Base-by-base conservation (phyloP, 2,329 filamentous ascomycete genomes). In the Alternaria arbusti region DNA sequence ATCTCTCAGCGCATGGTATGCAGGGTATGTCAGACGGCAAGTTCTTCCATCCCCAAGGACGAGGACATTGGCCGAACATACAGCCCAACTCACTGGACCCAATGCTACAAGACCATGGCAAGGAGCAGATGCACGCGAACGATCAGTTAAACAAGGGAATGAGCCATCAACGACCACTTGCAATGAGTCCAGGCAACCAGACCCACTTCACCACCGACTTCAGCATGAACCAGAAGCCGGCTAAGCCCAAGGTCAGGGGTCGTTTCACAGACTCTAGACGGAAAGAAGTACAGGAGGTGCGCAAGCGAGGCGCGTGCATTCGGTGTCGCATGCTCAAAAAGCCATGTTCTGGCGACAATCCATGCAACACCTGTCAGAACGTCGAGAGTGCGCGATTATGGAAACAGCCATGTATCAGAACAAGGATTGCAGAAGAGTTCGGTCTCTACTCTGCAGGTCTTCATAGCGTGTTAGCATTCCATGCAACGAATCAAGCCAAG, bases 291-390 rank as follows among this genome's bases (percentile, higher is more conserved):
- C 85, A 87, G 65, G 84, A 86, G 64, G 85, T 88, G 32, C 83
- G 87, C 23, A 88, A 89, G 73, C 82, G 84, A 56, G 87, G 87
- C 12, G 87, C 87, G 8, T 89, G 87, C 70, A 85, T 89, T 65
- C 84, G 87, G 32, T 89, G 87, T 72, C 85, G 87, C 13, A 89
- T 89, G 87, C 78, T 89, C 23, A 89, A 89, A 78, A 89, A 89
- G 70, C 85, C 86, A 49, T 89, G 87, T 69, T 89, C 87, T 9
- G 85, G 86, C 32, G 86, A 86, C 20, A 88, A 82, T 43, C 87
- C 87, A 15, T 89, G 87, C 73, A 85, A 80, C 25, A 87, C 86
- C 10, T 89, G 87, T 66, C 82, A 82, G 54, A 85, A 84, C 63
- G 85, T 89, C n/a, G 86, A 88, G 70, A 86, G 84, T 62, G 87